Evolutionary conservation across 2,329 filamentous ascomycete species (phyloP).

Genomic region (Biscogniauxia marginata): DNA sequence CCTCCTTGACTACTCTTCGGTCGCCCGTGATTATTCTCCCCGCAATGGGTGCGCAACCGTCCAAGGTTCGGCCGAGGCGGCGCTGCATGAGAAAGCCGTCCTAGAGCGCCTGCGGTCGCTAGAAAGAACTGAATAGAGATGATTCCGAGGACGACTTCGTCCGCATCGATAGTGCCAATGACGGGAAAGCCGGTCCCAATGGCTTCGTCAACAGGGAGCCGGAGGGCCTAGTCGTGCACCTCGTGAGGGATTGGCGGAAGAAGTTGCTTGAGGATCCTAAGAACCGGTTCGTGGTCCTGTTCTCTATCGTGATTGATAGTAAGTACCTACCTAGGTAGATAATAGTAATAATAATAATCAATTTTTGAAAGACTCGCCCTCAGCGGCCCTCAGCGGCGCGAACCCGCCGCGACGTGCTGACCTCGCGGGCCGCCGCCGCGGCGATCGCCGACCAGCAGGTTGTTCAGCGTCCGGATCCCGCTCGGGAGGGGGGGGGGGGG

Average conservation of each 20-base stretch:
- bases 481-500: constrained; percentile 92
- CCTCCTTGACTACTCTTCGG: not conserved
- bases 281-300: constrained; percentile 51
- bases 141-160: constrained; percentile 46
- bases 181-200: constrained; percentile 36
- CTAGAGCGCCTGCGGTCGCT: constrained; percentile 44
- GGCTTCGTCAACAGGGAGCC: constrained; percentile 30
- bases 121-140: constrained; percentile 41
- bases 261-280: constrained; percentile 63
- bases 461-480: constrained; percentile 81
- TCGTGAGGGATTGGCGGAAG: constrained; percentile 59
- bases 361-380: constrained; percentile 80
- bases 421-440: constrained; percentile 58
- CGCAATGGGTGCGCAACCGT: constrained; percentile 44
- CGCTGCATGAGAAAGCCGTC: constrained; percentile 42
- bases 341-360: too few species aligned
- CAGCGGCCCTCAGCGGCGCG: constrained; percentile 66
- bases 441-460: constrained; percentile 73
- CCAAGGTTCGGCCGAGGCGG: constrained; percentile 34
- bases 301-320: too few species aligned
- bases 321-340: too few species aligned
- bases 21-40: not conserved
- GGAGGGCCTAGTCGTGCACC: constrained; percentile 49
- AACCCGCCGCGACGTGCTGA: constrained; percentile 65
- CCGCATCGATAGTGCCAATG: constrained; percentile 47